phyloP scores from a whole-genome alignment of 352 stramenopile genomes.

The Globisporangium carolinianum region DNA sequence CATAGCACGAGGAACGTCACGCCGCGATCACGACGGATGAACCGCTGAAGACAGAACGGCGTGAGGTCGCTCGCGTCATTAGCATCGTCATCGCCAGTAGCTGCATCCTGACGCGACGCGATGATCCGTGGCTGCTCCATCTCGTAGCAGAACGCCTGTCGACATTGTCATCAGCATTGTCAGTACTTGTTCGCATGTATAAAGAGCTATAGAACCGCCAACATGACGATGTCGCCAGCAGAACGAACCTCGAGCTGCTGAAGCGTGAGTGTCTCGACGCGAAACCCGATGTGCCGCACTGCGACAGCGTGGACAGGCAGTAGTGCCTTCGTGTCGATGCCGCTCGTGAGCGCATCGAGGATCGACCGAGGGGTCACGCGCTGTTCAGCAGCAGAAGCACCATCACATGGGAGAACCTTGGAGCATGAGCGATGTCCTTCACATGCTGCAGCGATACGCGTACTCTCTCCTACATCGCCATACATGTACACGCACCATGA shows the following conservation, averaged over 20 bases:
- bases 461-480: too few species aligned
- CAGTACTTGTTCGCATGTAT: background rate
- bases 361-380: slow-evolving; percentile 34
- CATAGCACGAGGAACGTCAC: slow-evolving; percentile 37
- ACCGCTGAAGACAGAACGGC: slow-evolving; percentile 41
- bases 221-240: background rate
- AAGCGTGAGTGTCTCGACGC: slow-evolving; percentile 16
- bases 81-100: background rate
- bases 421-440: too few species aligned
- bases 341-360: slow-evolving; percentile 18
- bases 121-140: slow-evolving; percentile 25
- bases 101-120: slow-evolving; percentile 4
- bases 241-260: slow-evolving; percentile 27
- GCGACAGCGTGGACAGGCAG: slow-evolving; percentile 14
- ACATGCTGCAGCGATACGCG: too few species aligned
- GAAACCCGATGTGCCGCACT: slow-evolving; percentile 29
- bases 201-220: background rate
- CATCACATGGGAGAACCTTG: too few species aligned
- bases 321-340: background rate
- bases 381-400: slow-evolving; percentile 10
- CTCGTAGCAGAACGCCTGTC: slow-evolving; percentile 26
- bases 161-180: background rate
- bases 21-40: slow-evolving; percentile 21
- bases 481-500: slow-evolving; percentile 20
- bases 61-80: background rate